phyloP scores from a whole-genome alignment of 495 filamentous ascomycete genomes.

The Massariosphaeria phaeospora region DNA sequence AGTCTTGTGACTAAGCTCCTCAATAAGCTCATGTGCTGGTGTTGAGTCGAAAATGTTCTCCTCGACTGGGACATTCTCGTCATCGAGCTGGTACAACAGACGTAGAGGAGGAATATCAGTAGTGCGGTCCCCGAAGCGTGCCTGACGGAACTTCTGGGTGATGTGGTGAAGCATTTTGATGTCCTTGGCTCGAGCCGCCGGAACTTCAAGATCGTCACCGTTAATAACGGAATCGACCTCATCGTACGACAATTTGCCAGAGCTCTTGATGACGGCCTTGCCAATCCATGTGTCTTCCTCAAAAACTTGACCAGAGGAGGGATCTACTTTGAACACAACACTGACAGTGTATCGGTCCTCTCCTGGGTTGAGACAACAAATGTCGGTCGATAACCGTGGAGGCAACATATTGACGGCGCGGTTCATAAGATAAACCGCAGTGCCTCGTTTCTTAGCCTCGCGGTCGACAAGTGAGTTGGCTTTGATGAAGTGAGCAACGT shows the following conservation, averaged over 20 bases:
- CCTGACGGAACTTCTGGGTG: conserved; percentile 81
- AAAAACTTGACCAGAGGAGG: conserved; percentile 66
- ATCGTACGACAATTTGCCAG: conserved; percentile 73
- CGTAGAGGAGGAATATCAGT: conserved; percentile 78
- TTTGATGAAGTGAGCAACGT: conserved; percentile 97
- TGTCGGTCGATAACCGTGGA: conserved; percentile 71
- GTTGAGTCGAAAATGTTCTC: conserved; percentile 93
- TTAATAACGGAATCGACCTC: conserved; percentile 76
- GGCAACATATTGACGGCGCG: conserved; percentile 88
- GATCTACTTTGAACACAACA: conserved; percentile 83
- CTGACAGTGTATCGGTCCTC: conserved; percentile 88
- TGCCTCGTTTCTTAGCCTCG: conserved; percentile 96
- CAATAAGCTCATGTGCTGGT: conserved; percentile 83
- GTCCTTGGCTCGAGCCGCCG: conserved; percentile 60
- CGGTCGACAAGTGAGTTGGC: conserved; percentile 91
- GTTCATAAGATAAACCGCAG: conserved; percentile 89
- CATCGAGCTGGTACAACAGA: conserved; percentile 88
- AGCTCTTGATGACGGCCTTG: conserved; percentile 87
- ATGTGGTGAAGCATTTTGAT: conserved; percentile 71
- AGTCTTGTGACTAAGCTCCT: conserved; percentile 87
- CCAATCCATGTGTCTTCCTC: conserved; percentile 89
- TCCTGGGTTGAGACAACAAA: conserved; percentile 80
- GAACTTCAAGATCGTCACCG: conserved; percentile 54
- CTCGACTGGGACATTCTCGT: conserved; percentile 95
- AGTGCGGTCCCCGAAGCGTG: conserved; percentile 71